A percentile compares a stretch with the other conserved stretches of the same genome.
phyloP scores from a whole-genome alignment of 2,329 filamentous ascomycete genomes.

The Exserohilum turcica region DNA sequence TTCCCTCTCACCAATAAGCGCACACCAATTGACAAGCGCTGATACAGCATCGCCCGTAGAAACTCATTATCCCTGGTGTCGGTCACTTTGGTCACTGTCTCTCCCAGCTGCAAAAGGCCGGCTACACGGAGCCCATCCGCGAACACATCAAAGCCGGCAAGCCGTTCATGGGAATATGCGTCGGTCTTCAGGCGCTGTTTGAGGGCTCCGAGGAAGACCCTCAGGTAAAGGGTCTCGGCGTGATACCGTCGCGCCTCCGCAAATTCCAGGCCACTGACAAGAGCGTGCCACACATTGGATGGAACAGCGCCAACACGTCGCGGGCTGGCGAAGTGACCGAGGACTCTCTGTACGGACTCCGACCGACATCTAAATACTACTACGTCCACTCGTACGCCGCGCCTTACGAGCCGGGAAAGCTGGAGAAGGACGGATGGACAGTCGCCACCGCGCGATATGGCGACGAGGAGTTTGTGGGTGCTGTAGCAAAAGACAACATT shows the following conservation, averaged over 20 bases:
- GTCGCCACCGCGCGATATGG: conserved; percentile 92
- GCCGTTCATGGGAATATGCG: conserved; percentile 97
- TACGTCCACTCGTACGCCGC: conserved; percentile 96
- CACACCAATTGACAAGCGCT: conserved; percentile 41
- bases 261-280: conserved; percentile 80
- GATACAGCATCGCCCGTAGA: conserved; percentile 59
- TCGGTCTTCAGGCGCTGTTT: conserved; percentile 90
- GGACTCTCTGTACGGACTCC: conserved; percentile 75
- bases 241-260: conserved; percentile 73
- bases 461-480: conserved; percentile 86
- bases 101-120: conserved; percentile 77
- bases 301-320: conserved; percentile 83
- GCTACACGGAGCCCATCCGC: conserved; percentile 81
- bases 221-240: conserved; percentile 71
- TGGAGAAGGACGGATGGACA: conserved; percentile 84
- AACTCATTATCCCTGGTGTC: conserved; percentile 92
- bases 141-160: conserved; percentile 88
- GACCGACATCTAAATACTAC: conserved; percentile 90
- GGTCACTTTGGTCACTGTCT: conserved; percentile 98
- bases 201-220: conserved; percentile 81
- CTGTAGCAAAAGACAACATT: conserved; percentile 82
- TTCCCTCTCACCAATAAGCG: conserved; percentile 2
- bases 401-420: conserved; percentile 71
- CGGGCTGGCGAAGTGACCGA: conserved; percentile 48
- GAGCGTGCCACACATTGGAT: conserved; percentile 97